Base-by-base conservation (phyloP, 2,329 filamentous ascomycete genomes). In the Allantophomopsis lycopodina region DNA sequence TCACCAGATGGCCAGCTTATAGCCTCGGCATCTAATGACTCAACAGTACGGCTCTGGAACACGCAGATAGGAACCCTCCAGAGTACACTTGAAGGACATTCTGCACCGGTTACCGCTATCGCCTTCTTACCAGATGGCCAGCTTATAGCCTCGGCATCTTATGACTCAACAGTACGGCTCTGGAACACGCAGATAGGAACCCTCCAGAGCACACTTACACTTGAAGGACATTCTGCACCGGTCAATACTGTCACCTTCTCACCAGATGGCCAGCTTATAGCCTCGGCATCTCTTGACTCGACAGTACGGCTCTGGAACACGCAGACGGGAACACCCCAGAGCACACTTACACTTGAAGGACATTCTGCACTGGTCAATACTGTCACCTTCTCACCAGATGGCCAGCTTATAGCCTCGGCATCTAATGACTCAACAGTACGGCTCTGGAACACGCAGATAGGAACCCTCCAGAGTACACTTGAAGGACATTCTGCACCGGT, bases 311-410 rank as follows among this genome's bases (percentile, higher is more conserved):
- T 20, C 18, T 20, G 18, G 18, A 7, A 20, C 18, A 20, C 18
- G 18, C 18, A 20, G 18, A 20, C 18, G 18, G 18, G 18, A 7
- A 7, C 18, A 4, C 18, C 7, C 7, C 18, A 7, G 18, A 20
- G 7, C 18, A 20, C 18, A 32, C 48, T 56, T 35, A 20, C 18
- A 32, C 48, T 56, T 35, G 41, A 52, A 38, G 48, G 45, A 32
- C 46, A 52, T 44, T 44, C 35, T 21, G 7, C 35, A 32, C 5
- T 1, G 6, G 47, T 53, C 33, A 38, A 0, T 4, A 46, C 41
- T 1, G 46, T 57, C 30, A 47, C 47, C 21, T 55, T 57, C 46
- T 54, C 50, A 12, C 43, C 39, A 36, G 46, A 54, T 52, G 18
- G 18, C 18, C 7, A 20, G 4, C 18, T 20, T 7, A 7, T 20